phyloP scores from a whole-genome alignment of 1,284 basidiomycete genomes.

The Ganoderma resinaceum region DNA sequence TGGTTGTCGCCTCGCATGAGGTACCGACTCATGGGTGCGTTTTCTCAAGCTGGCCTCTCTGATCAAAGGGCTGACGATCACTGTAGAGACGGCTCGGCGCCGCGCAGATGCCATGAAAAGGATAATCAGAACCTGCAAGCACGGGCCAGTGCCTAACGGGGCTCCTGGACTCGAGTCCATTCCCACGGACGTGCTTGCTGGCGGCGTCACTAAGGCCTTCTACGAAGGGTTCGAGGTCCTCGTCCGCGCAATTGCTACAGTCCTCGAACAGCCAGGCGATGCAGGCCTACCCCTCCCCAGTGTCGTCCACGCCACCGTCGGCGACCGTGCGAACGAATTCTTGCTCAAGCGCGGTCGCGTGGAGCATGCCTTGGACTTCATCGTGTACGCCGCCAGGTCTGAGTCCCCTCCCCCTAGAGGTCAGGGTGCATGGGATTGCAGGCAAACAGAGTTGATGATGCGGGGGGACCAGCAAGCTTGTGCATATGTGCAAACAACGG shows the following conservation, averaged over 20 bases:
- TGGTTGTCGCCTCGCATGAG: conserved; percentile 35
- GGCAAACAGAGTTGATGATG: background rate
- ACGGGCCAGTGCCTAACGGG: background rate
- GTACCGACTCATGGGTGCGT: conserved; percentile 13
- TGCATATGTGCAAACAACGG: background rate
- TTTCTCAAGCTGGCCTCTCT: background rate
- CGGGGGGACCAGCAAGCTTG: background rate
- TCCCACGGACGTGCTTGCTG: background rate
- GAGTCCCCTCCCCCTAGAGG: background rate
- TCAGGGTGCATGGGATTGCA: background rate
- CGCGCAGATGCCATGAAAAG: conserved; percentile 5
- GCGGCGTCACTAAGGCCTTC: conserved; percentile 1
- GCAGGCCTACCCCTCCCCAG: background rate
- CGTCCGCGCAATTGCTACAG: conserved; percentile 5
- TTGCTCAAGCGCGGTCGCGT: background rate
- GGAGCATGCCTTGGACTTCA: background rate
- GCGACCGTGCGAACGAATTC: background rate
- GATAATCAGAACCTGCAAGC: background rate
- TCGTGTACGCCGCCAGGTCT: background rate
- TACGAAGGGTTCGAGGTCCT: conserved; percentile 1
- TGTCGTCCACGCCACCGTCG: background rate
- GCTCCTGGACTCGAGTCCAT: background rate
- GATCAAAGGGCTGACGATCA: background rate
- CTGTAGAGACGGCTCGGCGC: conserved; percentile 3
- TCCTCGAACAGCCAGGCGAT: background rate